Evolutionary conservation across 2,329 filamentous ascomycete species (phyloP).

Genomic region (Fusarium brevicatenulatum): DNA sequence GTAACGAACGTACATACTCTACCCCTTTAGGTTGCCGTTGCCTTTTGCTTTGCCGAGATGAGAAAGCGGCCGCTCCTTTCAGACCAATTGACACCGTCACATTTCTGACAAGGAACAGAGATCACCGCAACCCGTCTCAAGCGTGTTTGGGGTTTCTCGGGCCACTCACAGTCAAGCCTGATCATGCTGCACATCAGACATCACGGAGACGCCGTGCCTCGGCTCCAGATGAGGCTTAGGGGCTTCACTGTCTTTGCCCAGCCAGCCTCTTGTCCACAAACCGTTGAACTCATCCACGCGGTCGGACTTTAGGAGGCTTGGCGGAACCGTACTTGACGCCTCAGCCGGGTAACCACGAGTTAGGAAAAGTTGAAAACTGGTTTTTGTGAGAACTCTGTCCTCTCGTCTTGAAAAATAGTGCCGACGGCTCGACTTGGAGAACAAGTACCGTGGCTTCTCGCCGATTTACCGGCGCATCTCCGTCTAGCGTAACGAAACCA

Average conservation of each 20-base stretch:
- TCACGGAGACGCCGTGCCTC: conserved; percentile 43
- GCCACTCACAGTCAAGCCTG: conserved; percentile 21
- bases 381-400: conserved; percentile 9
- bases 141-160: conserved; percentile 38
- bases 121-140: conserved; percentile 39
- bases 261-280: conserved; percentile 11
- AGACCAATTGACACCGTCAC: conserved; percentile 22
- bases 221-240: conserved; percentile 30
- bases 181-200: conserved; percentile 1
- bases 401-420: background rate
- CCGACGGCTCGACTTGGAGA: conserved; percentile 4
- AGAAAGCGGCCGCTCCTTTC: conserved; percentile 24
- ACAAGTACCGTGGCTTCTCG: conserved; percentile 6
- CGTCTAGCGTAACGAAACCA: background rate
- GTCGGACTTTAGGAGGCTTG: conserved; percentile 33
- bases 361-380: conserved; percentile 15
- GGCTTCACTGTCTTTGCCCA: background rate
- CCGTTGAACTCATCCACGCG: conserved; percentile 27
- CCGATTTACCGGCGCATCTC: conserved; percentile 20
- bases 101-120: conserved; percentile 25
- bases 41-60: conserved; percentile 28
- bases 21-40: background rate
- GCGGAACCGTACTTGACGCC: conserved; percentile 10
- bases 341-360: conserved; percentile 19
- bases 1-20: conserved; percentile 29